phyloP scores from a whole-genome alignment of 148 eudicot genomes.

The Rheum nobile region DNA sequence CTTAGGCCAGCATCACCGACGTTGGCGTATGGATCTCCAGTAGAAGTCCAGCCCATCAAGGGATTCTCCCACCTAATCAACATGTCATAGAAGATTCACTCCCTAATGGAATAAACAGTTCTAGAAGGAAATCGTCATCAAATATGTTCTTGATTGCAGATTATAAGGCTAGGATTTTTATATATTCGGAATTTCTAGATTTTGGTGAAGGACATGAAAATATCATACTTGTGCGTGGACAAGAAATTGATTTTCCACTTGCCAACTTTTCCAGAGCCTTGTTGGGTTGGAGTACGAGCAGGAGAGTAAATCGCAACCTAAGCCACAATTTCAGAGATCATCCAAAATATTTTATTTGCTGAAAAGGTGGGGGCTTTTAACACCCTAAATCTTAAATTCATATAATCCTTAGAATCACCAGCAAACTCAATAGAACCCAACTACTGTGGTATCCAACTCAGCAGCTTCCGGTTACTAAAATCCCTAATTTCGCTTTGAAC shows the following conservation, averaged over 20 bases:
- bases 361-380: too few species aligned
- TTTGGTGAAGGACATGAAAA: neutral
- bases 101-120: too few species aligned
- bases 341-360: too few species aligned
- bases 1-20: slow-evolving; percentile 83
- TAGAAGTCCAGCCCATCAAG: slow-evolving; percentile 98
- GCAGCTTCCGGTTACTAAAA: neutral
- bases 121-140: too few species aligned
- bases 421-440: too few species aligned
- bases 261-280: slow-evolving; percentile 92
- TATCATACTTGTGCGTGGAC: slow-evolving; percentile 44
- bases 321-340: neutral
- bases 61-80: slow-evolving; percentile 83
- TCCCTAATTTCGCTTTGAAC: neutral
- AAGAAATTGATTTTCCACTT: slow-evolving; percentile 87
- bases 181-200: too few species aligned
- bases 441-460: neutral
- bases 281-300: slow-evolving; percentile 79
- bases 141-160: neutral
- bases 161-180: neutral
- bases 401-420: too few species aligned
- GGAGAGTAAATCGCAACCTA: slow-evolving; percentile 86
- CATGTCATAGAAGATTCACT: neutral
- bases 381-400: too few species aligned
- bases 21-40: slow-evolving; percentile 93